These are phyloP conservation scores for Kazachstania africana DNA, from an alignment of 805 yeast species.

Conservation along the genomic window DNA sequence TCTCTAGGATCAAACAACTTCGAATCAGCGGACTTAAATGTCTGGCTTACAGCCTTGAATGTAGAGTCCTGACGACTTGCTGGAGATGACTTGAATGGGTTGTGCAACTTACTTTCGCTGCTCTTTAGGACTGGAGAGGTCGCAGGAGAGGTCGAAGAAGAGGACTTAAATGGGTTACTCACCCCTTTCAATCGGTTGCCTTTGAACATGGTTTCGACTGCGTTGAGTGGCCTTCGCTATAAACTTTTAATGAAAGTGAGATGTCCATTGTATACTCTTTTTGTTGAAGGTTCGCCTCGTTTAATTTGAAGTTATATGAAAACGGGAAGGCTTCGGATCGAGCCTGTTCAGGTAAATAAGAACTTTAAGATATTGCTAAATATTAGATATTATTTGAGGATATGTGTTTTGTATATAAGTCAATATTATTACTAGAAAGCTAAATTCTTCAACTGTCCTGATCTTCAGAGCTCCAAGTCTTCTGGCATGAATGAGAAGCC, in stretches of 20 bases:
- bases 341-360: too few species aligned
- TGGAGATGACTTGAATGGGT: neutral
- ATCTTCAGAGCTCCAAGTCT: slow-evolving; percentile 29
- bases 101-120: too few species aligned
- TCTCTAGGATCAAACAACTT: slow-evolving; percentile 26
- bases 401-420: too few species aligned
- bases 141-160: neutral
- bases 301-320: too few species aligned
- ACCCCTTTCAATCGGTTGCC: slow-evolving; percentile 24
- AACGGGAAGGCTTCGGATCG: too few species aligned
- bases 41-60: slow-evolving; percentile 15
- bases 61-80: neutral
- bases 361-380: too few species aligned
- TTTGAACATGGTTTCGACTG: slow-evolving; percentile 28
- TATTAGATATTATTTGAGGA: too few species aligned
- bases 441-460: neutral
- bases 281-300: too few species aligned
- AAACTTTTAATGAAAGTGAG: too few species aligned
- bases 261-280: neutral
- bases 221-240: too few species aligned
- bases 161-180: slow-evolving; percentile 25
- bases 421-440: too few species aligned
- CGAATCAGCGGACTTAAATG: slow-evolving; percentile 16
- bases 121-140: neutral
- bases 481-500: slow-evolving; percentile 87